A percentile compares a stretch with the other conserved stretches of the same genome.
Conservation (phyloP, 164 flowering plant species). For the Tetracentron sinense region DNA sequence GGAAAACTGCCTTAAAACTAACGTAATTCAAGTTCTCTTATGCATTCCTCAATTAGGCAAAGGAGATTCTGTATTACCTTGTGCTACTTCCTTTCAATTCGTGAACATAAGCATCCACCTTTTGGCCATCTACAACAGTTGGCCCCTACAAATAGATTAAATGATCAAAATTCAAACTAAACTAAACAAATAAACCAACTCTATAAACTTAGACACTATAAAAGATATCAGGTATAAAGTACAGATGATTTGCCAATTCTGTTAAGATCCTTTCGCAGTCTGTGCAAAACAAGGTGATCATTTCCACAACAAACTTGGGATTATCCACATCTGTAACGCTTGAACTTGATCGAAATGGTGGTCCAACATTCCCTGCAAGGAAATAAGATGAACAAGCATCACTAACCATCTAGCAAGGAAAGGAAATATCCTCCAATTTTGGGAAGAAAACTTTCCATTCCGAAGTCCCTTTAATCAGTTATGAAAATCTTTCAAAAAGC, state of each 20-base stretch:
- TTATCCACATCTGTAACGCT: constrained; percentile 22
- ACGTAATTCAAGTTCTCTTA: background rate
- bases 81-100: constrained; percentile 32
- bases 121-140: constrained; percentile 20
- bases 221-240: background rate
- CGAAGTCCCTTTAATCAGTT: too few relatives aligned
- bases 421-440: background rate
- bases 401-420: background rate
- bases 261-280: constrained; percentile 20
- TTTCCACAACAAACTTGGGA: constrained; percentile 29
- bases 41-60: background rate
- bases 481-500: too few relatives aligned
- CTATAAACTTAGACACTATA: background rate
- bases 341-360: constrained; percentile 27
- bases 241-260: constrained; percentile 23
- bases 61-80: constrained; percentile 10
- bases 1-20: too few relatives aligned
- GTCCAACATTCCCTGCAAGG: constrained; percentile 23
- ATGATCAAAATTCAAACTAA: background rate
- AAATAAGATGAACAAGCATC: background rate
- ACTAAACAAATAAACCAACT: background rate
- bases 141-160: constrained; percentile 12
- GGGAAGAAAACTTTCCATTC: too few relatives aligned
- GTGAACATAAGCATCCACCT: constrained; percentile 23
- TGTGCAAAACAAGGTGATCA: constrained; percentile 21